phyloP scores from a whole-genome alignment of 1,284 basidiomycete species.

The Apiotrichum akiyoshidainum region DNA sequence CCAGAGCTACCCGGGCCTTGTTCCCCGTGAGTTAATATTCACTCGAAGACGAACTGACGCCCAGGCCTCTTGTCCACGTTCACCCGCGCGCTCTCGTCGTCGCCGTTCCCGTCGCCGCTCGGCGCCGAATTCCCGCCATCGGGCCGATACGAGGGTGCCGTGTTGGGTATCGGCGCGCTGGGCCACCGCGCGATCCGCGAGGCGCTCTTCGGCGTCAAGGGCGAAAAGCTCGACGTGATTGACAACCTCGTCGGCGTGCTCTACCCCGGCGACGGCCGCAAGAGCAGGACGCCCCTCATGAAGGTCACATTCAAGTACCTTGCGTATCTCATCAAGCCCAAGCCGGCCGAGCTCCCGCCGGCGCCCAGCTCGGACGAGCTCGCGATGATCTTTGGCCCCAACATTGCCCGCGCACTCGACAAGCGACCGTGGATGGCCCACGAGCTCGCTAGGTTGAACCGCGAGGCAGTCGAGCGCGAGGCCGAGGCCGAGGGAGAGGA shows the following conservation, averaged over 20 bases:
- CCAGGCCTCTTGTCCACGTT: conserved; percentile 88
- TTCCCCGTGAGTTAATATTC: conserved; percentile 38
- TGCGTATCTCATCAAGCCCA: conserved; percentile 17
- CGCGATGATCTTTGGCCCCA: conserved; percentile 29
- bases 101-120: conserved; percentile 43
- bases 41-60: not conserved
- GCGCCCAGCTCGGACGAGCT: conserved; percentile 20
- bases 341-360: conserved; percentile 22
- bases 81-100: conserved; percentile 65
- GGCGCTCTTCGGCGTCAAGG: conserved; percentile 56
- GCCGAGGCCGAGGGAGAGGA: conserved; percentile 2
- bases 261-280: conserved; percentile 31
- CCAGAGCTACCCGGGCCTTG: conserved; percentile 54
- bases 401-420: conserved; percentile 29
- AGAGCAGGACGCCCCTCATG: conserved; percentile 35
- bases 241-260: conserved; percentile 34
- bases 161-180: conserved; percentile 75
- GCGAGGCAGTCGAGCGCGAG: conserved; percentile 6
- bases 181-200: conserved; percentile 77
- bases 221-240: conserved; percentile 28
- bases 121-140: conserved; percentile 47
- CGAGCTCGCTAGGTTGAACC: conserved; percentile 27
- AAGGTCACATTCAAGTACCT: conserved; percentile 29
- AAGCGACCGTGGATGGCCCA: conserved; percentile 38
- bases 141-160: conserved; percentile 77